A percentile compares a stretch with the other conserved stretches of the same genome.
Conservation (phyloP, 2,329 filamentous ascomycete genomes). For the Colletotrichum agaves region DNA sequence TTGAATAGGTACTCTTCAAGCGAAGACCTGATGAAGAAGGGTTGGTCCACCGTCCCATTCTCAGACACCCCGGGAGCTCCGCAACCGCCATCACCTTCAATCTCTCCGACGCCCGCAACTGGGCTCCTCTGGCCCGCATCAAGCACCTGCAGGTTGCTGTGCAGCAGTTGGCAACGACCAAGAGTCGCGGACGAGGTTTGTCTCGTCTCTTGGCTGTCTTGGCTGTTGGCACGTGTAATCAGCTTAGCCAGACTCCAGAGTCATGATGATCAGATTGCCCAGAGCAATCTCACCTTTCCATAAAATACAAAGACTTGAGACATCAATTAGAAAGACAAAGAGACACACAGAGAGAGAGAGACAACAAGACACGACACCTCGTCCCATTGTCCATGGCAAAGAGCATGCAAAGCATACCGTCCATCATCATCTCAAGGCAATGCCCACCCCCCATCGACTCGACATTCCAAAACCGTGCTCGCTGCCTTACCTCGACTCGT, state of each 20-base stretch:
- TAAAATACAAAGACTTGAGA: not conserved
- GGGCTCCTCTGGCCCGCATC: not conserved
- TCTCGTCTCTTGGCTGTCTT: not conserved
- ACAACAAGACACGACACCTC: constrained; percentile 7
- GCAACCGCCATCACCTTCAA: constrained; percentile 11
- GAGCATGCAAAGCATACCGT: not conserved
- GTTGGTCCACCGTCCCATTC: no score
- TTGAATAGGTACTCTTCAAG: no score
- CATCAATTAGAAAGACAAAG: not conserved
- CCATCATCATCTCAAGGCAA: not conserved
- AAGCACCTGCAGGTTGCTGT: not conserved
- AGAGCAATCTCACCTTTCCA: not conserved
- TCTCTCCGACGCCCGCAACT: constrained; percentile 32
- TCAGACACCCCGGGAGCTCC: not conserved
- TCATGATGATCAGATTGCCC: constrained; percentile 1
- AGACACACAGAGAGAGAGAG: constrained; percentile 4
- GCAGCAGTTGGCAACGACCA: not conserved
- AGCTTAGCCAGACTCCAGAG: not conserved
- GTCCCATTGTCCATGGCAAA: not conserved
- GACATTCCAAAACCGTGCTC: not conserved
- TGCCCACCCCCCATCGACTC: not conserved
- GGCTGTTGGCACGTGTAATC: constrained; percentile 7
- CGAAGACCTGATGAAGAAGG: not conserved
- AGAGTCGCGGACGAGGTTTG: no score
- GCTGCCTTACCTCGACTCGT: not conserved